Conservation (phyloP, 2,329 filamentous ascomycete genomes). For the Fusarium bactridioides region DNA sequence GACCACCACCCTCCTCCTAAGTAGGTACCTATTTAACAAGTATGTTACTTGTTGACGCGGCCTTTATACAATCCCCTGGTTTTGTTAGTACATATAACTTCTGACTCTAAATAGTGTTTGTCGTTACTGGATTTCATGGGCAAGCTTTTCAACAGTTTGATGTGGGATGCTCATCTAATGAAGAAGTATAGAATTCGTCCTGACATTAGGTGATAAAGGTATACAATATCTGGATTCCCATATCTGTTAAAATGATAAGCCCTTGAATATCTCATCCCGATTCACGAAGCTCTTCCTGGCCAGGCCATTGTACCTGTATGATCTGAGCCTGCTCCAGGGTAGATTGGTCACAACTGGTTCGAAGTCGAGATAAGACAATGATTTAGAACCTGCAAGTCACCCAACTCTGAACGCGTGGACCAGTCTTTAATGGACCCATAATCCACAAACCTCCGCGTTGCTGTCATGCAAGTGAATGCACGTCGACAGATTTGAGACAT, state of each 20-base stretch:
- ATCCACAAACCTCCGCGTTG: slow-evolving; percentile 8
- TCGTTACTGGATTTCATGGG: neutral
- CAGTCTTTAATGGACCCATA: slow-evolving; percentile 7
- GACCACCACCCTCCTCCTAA: neutral
- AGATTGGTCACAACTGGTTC: neutral
- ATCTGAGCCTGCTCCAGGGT: neutral
- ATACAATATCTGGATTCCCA: no score
- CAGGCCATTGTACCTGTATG: neutral
- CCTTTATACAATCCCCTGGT: neutral
- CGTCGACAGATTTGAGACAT: slow-evolving; percentile 9
- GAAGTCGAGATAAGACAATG: neutral
- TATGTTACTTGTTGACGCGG: neutral
- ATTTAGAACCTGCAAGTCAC: neutral
- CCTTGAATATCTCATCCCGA: neutral
- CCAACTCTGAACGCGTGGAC: neutral
- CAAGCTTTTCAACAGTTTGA: neutral
- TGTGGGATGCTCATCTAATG: neutral
- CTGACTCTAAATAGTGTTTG: no score
- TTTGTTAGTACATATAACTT: no score
- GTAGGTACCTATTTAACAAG: no score
- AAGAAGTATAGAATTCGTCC: neutral
- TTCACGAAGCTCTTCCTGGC: neutral
- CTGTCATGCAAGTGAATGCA: slow-evolving; percentile 7
- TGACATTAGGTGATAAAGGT: no score
- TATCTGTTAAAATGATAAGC: neutral